phyloP scores from a whole-genome alignment of 805 yeast genomes.

The Candida incommunis region DNA sequence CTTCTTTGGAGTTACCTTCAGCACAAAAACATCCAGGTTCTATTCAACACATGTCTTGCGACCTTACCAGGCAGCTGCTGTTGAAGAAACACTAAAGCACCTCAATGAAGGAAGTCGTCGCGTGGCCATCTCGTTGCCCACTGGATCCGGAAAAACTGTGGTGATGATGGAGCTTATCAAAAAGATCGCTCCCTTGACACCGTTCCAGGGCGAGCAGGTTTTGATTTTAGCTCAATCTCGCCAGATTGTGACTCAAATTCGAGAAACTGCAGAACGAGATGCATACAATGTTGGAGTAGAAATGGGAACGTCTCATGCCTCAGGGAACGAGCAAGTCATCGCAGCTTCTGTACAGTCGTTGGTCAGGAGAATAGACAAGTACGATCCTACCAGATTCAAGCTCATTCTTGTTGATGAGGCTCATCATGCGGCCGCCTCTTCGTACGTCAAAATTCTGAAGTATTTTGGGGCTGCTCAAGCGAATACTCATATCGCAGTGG shows the following conservation, averaged over 20 bases:
- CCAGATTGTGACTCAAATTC: constrained; percentile 67
- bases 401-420: constrained; percentile 81
- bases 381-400: constrained; percentile 47
- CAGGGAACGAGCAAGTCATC: constrained; percentile 41
- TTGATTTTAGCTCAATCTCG: constrained; percentile 68
- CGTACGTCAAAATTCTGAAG: constrained; percentile 44
- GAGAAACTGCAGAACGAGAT: constrained; percentile 35
- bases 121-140: constrained; percentile 75
- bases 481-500: constrained; percentile 35
- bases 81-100: constrained; percentile 37
- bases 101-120: constrained; percentile 33
- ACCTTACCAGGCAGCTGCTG: constrained; percentile 58
- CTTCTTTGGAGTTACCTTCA: no score
- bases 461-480: constrained; percentile 33
- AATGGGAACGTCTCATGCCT: constrained; percentile 39
- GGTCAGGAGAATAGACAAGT: constrained; percentile 35
- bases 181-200: constrained; percentile 20
- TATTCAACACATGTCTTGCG: not conserved
- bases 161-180: constrained; percentile 31
- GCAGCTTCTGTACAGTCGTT: constrained; percentile 70
- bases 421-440: constrained; percentile 70
- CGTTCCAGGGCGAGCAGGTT: constrained; percentile 22
- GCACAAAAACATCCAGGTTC: no score
- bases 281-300: constrained; percentile 45
- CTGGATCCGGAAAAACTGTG: constrained; percentile 93